A percentile compares a stretch with the other conserved stretches of the same genome.
Evolutionary conservation across 2,329 filamentous ascomycete species (phyloP).

Genomic region (Penicillium occitanis): DNA sequence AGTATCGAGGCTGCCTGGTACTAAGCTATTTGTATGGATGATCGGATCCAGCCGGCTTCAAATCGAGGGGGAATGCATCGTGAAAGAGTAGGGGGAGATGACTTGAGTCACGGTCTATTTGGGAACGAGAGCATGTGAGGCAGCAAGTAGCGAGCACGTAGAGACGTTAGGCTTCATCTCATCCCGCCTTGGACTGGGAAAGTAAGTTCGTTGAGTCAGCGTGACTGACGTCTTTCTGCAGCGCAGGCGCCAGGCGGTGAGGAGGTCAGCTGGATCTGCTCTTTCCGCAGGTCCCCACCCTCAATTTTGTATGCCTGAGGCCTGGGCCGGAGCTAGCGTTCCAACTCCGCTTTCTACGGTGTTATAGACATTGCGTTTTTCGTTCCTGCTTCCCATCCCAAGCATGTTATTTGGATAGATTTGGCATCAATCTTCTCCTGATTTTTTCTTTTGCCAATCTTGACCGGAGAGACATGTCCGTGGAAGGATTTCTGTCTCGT

Average conservation of each 20-base stretch:
- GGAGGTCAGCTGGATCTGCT: neutral
- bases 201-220: neutral
- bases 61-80: neutral
- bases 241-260: neutral
- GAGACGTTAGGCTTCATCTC: neutral
- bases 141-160: neutral
- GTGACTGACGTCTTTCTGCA: conserved; percentile 3
- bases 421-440: neutral
- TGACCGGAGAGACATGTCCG: conserved; percentile 13
- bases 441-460: neutral
- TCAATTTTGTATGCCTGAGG: neutral
- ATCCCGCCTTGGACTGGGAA: neutral
- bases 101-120: neutral
- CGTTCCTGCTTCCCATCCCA: neutral
- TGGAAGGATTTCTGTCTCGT: conserved; percentile 2
- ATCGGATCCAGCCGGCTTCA: conserved; percentile 10
- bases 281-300: neutral
- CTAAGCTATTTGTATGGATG: neutral
- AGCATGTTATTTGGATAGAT: neutral
- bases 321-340: neutral
- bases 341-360: neutral
- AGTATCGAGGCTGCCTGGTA: neutral
- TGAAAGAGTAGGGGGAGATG: neutral
- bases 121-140: conserved; percentile 6
- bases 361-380: neutral